Percentiles rank a stretch among this genome's conserved stretches.
These are phyloP conservation scores for Kluyveromyces sp. DNA, from an alignment of 1,139 yeast species.

Conservation along the genomic window DNA sequence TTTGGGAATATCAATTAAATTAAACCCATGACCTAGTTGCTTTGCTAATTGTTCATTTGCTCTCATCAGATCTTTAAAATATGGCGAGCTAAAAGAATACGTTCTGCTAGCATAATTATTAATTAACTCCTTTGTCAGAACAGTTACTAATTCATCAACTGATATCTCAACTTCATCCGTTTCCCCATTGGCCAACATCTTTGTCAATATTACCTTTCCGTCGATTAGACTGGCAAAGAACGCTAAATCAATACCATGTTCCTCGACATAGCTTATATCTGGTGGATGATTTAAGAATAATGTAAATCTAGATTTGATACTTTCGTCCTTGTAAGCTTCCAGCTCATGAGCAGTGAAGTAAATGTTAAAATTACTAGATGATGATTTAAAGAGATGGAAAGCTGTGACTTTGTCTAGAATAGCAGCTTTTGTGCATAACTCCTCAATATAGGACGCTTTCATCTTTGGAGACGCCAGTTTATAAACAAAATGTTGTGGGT, in stretches of 20 bases:
- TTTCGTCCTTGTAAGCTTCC: constrained; percentile 51
- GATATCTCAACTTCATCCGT: constrained; percentile 7
- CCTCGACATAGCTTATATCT: constrained; percentile 29
- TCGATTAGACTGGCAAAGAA: constrained; percentile 37
- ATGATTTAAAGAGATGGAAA: constrained; percentile 65
- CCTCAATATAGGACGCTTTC: constrained; percentile 45
- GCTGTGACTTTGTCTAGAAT: constrained; percentile 75
- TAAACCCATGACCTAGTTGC: constrained; percentile 7
- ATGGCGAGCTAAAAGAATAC: constrained; percentile 19
- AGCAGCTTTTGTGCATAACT: constrained; percentile 66
- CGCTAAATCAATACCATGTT: constrained; percentile 39
- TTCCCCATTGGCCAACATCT: constrained; percentile 12
- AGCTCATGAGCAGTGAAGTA: constrained; percentile 79
- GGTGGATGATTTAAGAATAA: constrained; percentile 53
- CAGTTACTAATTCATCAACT: constrained; percentile 11
- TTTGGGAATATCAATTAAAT: background rate
- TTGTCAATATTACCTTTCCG: constrained; percentile 19
- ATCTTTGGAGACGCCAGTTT: constrained; percentile 26
- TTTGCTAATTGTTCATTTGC: constrained; percentile 13
- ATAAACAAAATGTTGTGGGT: constrained; percentile 20
- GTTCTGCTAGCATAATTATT: constrained; percentile 14
- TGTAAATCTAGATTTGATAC: constrained; percentile 52
- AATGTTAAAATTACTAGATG: constrained; percentile 38
- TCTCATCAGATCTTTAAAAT: constrained; percentile 10
- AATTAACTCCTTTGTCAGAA: constrained; percentile 13